These are phyloP conservation scores for Casaregolazyma lundiana DNA, from an alignment of 1,139 yeast species.

Conservation along the genomic window DNA sequence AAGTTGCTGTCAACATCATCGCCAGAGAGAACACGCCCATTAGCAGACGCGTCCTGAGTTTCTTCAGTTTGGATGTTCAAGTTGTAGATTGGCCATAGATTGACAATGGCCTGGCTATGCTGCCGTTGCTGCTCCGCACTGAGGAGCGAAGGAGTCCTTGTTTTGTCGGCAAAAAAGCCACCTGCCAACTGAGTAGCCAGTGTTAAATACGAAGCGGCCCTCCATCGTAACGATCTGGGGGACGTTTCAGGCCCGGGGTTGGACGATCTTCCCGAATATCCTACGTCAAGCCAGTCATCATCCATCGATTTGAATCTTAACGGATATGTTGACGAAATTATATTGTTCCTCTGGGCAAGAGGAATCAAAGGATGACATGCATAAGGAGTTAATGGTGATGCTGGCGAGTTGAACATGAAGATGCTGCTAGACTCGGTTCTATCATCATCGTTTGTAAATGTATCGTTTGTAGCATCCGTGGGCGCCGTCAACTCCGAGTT, in stretches of 20 bases:
- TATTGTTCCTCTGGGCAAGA: conserved; percentile 23
- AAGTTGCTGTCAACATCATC: neutral
- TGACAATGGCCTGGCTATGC: conserved; percentile 6
- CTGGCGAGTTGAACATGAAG: conserved; percentile 5
- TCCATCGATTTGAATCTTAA: conserved; percentile 24
- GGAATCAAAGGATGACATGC: conserved; percentile 25
- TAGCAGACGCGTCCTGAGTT: neutral
- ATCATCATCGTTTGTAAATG: conserved; percentile 3
- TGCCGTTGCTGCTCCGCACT: conserved; percentile 2
- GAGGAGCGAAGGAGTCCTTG: conserved; percentile 6
- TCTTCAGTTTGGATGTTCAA: neutral
- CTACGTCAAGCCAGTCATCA: conserved; percentile 28
- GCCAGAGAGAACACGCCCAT: neutral
- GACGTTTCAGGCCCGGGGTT: neutral
- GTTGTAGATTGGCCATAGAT: conserved; percentile 10
- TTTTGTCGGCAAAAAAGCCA: conserved; percentile 19
- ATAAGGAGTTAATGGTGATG: conserved; percentile 12
- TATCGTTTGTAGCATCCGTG: neutral
- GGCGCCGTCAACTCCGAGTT: neutral
- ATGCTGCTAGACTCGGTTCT: conserved; percentile 11
- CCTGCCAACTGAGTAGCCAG: conserved; percentile 24
- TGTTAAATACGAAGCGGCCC: conserved; percentile 14
- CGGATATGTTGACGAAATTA: conserved; percentile 20
- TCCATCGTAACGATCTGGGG: conserved; percentile 6
- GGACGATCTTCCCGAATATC: conserved; percentile 4